Evolutionary conservation across 306 rosid species (phyloP).

Genomic region (Trifolium subterraneum): DNA sequence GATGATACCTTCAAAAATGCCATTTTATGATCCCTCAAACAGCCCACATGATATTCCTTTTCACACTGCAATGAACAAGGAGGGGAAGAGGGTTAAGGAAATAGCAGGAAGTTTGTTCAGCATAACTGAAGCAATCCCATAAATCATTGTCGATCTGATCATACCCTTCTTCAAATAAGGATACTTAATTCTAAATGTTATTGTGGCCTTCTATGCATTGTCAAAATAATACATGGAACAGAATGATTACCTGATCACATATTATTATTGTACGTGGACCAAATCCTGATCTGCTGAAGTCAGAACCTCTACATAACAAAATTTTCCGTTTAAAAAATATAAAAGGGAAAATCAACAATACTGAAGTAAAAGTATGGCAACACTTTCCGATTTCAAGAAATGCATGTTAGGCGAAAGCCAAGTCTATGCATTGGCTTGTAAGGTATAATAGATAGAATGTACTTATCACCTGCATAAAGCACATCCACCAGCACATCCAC

Average conservation of each 20-base stretch:
- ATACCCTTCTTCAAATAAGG: conserved; percentile 34
- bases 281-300: conserved; percentile 97
- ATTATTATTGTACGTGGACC: conserved; percentile 98
- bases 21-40: conserved; percentile 96
- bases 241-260: conserved; percentile 84
- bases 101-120: conserved; percentile 22
- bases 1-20: conserved; percentile 82
- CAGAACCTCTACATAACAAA: conserved; percentile 68
- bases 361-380: conserved; percentile 20
- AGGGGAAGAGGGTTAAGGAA: conserved; percentile 3
- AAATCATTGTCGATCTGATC: conserved; percentile 32
- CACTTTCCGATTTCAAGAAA: conserved; percentile 13
- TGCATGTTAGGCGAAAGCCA: conserved; percentile 27
- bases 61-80: conserved; percentile 71
- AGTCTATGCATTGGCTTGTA: conserved; percentile 26
- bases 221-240: conserved; percentile 24
- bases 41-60: conserved; percentile 97
- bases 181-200: conserved; percentile 20
- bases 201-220: conserved; percentile 30
- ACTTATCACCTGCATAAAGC: conserved; percentile 83
- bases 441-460: conserved; percentile 26
- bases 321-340: conserved; percentile 32
- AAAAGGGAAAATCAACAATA: conserved; percentile 28
- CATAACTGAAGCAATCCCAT: conserved; percentile 27
- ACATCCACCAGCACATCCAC: conserved; percentile 96